Evolutionary conservation across 2,329 filamentous ascomycete genomes (phyloP).

Genomic region (Basipetospora chlamydospora): DNA sequence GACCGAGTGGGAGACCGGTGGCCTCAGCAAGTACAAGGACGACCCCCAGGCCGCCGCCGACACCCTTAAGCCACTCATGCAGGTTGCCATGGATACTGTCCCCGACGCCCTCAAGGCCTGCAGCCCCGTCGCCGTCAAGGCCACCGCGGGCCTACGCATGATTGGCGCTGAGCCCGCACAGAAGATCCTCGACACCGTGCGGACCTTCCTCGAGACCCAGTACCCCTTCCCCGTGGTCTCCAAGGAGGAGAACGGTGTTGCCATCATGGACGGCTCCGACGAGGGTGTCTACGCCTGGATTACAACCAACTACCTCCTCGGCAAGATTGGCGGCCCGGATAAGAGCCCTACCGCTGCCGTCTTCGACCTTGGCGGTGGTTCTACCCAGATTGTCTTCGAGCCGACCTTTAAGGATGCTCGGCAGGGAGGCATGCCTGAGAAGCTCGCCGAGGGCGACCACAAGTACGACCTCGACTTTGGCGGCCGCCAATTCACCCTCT

Average conservation of each 20-base stretch:
- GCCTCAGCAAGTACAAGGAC: constrained; percentile 69
- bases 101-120: constrained; percentile 84
- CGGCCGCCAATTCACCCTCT: constrained; percentile 78
- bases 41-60: constrained; percentile 80
- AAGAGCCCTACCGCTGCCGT: constrained; percentile 82
- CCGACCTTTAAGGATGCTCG: constrained; percentile 69
- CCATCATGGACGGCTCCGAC: constrained; percentile 94
- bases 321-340: constrained; percentile 90
- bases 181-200: constrained; percentile 74
- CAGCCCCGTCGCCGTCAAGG: constrained; percentile 92
- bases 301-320: constrained; percentile 94
- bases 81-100: constrained; percentile 69
- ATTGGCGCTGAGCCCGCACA: constrained; percentile 68
- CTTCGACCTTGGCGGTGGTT: constrained; percentile 92
- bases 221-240: constrained; percentile 94
- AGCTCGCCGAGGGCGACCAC: constrained; percentile 80
- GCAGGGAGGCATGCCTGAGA: constrained; percentile 69
- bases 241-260: constrained; percentile 69
- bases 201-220: constrained; percentile 65
- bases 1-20: constrained; percentile 77
- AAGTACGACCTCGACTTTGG: constrained; percentile 88
- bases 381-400: constrained; percentile 97
- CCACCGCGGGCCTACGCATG: constrained; percentile 83
- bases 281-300: constrained; percentile 99
- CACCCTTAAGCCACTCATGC: constrained; percentile 77